Evolutionary conservation across 805 yeast genomes (phyloP).

Genomic region (Scheffersomyces coipomensis): DNA sequence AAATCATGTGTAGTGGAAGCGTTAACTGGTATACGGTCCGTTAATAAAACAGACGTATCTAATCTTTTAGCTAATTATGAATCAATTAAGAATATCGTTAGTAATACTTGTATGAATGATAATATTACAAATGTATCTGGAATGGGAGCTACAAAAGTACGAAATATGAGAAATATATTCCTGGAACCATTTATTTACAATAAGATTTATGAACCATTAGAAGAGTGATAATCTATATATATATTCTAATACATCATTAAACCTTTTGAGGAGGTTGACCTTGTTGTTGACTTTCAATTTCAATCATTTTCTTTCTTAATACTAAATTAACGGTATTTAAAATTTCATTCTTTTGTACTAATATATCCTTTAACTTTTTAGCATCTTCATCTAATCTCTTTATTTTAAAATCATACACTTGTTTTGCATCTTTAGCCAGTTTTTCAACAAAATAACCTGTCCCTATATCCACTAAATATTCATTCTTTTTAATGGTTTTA

Average conservation of each 20-base stretch:
- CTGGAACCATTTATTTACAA: slow-evolving; percentile 53
- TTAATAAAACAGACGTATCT: slow-evolving; percentile 55
- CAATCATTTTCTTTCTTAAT: slow-evolving; percentile 51
- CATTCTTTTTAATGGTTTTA: slow-evolving; percentile 57
- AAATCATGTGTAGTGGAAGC: slow-evolving; percentile 44
- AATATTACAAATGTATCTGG: slow-evolving; percentile 39
- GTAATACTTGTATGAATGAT: slow-evolving; percentile 22
- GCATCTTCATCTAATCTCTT: slow-evolving; percentile 71
- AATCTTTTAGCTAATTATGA: slow-evolving; percentile 50
- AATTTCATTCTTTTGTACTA: slow-evolving; percentile 69
- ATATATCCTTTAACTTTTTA: slow-evolving; percentile 68
- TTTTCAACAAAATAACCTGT: slow-evolving; percentile 95
- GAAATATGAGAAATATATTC: slow-evolving; percentile 37
- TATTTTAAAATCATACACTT: slow-evolving; percentile 73
- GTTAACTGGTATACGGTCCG: slow-evolving; percentile 44
- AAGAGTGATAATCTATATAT: not conserved
- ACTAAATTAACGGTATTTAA: slow-evolving; percentile 61
- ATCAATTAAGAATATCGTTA: slow-evolving; percentile 40
- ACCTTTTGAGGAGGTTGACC: not conserved
- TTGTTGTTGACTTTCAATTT: slow-evolving; percentile 38
- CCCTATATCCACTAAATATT: slow-evolving; percentile 89
- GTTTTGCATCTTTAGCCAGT: slow-evolving; percentile 58
- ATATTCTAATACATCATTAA: not conserved
- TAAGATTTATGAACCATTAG: slow-evolving; percentile 23
- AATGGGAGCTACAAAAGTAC: slow-evolving; percentile 46